Percentiles rank a stretch among this genome's conserved stretches.
These are phyloP conservation scores for Solanum chiquidenum DNA, from an alignment of 257 asterid species.

Conservation along the genomic window DNA sequence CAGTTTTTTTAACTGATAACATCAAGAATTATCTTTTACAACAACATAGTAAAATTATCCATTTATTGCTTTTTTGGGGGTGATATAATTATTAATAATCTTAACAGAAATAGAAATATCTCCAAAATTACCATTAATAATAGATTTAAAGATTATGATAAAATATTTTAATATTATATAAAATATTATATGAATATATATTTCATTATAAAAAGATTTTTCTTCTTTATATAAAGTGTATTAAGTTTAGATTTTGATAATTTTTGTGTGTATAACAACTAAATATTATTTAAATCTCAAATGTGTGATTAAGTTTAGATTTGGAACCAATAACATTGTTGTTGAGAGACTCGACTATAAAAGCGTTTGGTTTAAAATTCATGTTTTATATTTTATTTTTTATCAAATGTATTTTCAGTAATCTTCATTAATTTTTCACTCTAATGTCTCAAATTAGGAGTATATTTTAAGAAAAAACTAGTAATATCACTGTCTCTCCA, in stretches of 20 bases:
- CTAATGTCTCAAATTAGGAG: background rate
- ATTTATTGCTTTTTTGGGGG: too few species aligned
- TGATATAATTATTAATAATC: background rate
- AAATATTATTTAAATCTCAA: background rate
- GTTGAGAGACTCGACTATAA: background rate
- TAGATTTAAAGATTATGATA: background rate
- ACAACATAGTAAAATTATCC: background rate
- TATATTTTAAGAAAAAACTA: background rate
- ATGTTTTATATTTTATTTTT: background rate
- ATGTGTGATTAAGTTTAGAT: too few species aligned
- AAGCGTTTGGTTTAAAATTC: background rate
- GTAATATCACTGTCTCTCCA: background rate
- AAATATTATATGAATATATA: too few species aligned
- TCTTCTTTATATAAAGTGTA: too few species aligned
- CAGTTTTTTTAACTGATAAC: background rate
- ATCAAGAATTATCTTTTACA: background rate
- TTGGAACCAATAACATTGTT: background rate
- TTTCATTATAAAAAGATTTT: too few species aligned
- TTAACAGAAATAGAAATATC: background rate
- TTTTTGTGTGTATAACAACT: background rate
- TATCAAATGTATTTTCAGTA: too few species aligned
- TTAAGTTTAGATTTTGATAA: background rate
- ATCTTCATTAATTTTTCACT: background rate
- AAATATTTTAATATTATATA: background rate
- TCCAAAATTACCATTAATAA: background rate